Evolutionary conservation across 257 asterid species (phyloP), one percentile per base, ranked within the genome.

Genomic region (Craterostigma plantagineum): DNA sequence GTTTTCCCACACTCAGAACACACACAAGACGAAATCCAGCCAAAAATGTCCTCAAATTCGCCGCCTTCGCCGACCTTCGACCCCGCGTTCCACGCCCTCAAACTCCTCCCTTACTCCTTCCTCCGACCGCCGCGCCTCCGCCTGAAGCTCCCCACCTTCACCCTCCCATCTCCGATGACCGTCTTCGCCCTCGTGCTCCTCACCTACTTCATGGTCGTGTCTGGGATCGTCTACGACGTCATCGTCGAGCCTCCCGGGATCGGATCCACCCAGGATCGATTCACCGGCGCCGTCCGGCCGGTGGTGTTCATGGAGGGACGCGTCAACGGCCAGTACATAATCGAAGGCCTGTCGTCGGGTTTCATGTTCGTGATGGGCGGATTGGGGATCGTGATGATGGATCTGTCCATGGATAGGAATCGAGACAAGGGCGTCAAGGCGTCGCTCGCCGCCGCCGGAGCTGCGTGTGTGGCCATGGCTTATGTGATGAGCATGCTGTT

Each of bases 321-420:
- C 61, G 93, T 86, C 63, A 86, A 86, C 48, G 91, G 94, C 1
- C 92, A 81, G 76, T 86, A 75, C 68, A 86, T 81, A 50, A 86
- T 86, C 17, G 94, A 86, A 46, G 94, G 97, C 0, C 64, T 81
- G 9, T 75, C 93, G 0, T 81, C 93, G 7, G 97, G 97, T 9
- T 86, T 86, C 67, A 86, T 86, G 94, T 78, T 86, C 54, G 79
- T 86, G 49, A 79, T 86, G 9, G 94, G 97, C 43, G 97, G 93
- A 4, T 9, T 71, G 8, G 97, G 97, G 56, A 75, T 86, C 48
- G 79, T 81, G 63, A 55, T 86, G n/a, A 16, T 86, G 76, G 94
- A 86, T 60, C 79, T 78, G 8, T 92, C 78, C 27, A 62, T 72
- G 14, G 97, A 86, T 48, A 76, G 64, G 58, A 79, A 86, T 39